phyloP scores from a whole-genome alignment of 2,329 filamentous ascomycete genomes.

The Fusarium sacchari region DNA sequence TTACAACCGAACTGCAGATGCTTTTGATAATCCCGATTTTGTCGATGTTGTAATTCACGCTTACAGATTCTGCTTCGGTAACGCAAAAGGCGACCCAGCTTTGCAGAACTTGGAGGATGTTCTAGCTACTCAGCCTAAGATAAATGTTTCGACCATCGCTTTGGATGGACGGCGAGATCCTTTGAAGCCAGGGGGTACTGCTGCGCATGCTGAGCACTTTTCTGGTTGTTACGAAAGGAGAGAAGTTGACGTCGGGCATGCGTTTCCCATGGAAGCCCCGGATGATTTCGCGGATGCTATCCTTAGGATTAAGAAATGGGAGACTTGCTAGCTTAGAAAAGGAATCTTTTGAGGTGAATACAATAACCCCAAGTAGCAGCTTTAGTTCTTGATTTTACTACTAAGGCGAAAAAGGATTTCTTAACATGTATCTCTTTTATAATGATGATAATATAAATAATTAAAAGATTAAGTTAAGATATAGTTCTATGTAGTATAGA shows the following conservation, averaged over 20 bases:
- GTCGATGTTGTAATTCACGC: conserved; percentile 11
- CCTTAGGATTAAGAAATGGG: not conserved
- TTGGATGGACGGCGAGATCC: conserved; percentile 1
- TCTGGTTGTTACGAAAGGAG: not conserved
- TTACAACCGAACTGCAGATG: not conserved
- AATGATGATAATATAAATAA: no score
- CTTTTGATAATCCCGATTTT: conserved; percentile 14
- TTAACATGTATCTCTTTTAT: no score
- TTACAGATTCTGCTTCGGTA: conserved; percentile 12
- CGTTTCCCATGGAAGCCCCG: conserved; percentile 10
- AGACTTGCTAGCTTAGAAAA: not conserved
- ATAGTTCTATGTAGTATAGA: no score
- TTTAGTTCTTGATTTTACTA: no score
- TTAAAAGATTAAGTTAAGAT: no score
- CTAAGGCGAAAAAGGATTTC: no score
- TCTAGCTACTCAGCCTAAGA: not conserved
- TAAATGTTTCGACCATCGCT: not conserved
- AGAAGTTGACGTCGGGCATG: not conserved
- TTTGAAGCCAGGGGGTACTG: not conserved
- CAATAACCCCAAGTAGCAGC: no score
- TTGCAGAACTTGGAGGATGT: not conserved
- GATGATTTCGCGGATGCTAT: not conserved
- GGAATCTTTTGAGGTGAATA: no score
- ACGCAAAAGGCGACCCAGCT: not conserved
- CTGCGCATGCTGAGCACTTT: not conserved